Evolutionary conservation across 2,329 filamentous ascomycete species (phyloP), one percentile per base, ranked within the genome.

Genomic region (Chrysosporium queenslandicum): DNA sequence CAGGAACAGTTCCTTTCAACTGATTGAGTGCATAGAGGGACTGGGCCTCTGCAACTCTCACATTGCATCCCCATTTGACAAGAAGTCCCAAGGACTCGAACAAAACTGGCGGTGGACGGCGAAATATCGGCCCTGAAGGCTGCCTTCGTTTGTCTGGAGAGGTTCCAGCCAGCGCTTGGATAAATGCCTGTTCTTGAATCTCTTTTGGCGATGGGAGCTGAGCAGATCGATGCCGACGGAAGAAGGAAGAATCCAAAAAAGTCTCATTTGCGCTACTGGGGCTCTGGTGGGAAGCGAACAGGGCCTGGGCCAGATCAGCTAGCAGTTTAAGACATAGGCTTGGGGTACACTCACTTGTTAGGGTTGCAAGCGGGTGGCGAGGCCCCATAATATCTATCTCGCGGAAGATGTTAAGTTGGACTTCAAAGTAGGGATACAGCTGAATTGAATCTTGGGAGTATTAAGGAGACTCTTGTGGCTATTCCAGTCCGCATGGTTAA

Each of bases 11-110:
- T 23, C 57, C 56, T 25, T 52, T 32, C 5, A 67, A 34, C 14
- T 50, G 46, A 34, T 53, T 48, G 46, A 68, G 47, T 12, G 57
- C 58, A 59, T 63, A 67, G 12, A 68, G 61, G 51, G 48, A 59
- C 56, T 64, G 61, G 20, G 55, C 67, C 54, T 70, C 66, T 4
- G 61, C 54, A 45, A 66, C 49, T 16, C 50, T 49, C 6, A 62
- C n/a, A n/a, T n/a, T n/a, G n/a, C n/a, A n/a, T n/a, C n/a, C n/a
- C n/a, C n/a, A n/a, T n/a, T n/a, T n/a, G n/a, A n/a, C n/a, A n/a
- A n/a, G n/a, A n/a, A n/a, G n/a, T n/a, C n/a, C n/a, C 32, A 68
- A 49, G 20, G 61, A 25, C 53, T 62, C 55, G 41, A 68, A 66
- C 16, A 59, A 46, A 12, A 61, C 60, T 37, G 64, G 64, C 2